Evolutionary conservation across 441 rosid species (phyloP), one percentile per base, ranked within the genome.

Genomic region (Heliophila coronopifolia): DNA sequence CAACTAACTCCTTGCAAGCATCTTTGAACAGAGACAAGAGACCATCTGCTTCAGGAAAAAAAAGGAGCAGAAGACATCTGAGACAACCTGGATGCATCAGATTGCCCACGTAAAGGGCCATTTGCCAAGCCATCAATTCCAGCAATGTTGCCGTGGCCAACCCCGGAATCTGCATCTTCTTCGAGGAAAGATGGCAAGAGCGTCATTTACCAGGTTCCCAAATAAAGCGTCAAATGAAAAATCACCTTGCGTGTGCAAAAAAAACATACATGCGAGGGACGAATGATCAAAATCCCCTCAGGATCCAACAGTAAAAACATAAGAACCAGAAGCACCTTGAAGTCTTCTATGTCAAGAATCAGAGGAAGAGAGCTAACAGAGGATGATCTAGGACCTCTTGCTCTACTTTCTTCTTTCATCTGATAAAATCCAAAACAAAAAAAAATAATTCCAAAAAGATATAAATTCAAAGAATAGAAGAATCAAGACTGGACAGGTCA

Each of bases 161-260:
- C 75, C 11, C 83, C 80, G 8, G 77, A 69, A 65, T 92, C 90
- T 19, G 71, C 67, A 39, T 88, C 97, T 67, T 92, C 99, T 60
- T 80, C 96, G 50, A 74, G 77, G 63, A 83, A 92, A 34, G 92
- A 78, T 31, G 99, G 97, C 19, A 92, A 83, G 23, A 76, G 86
- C n/a, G 46, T 82, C 80, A 28, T 84, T 88, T 19, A 93, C 99
- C 63, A 93, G 62, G 72, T 78, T 84, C 64, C 97, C 99, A 28
- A 89, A 93, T 39, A 86, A 72, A 26, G 93, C 93, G 74, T 93
- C 99, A 46, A 93, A 93, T 1, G 96, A 93, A 72, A 93, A 93
- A 41, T 93, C 93, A 39, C 99, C 99, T 97, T 93, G 65, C n/a
- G n/a, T n/a, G n/a, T n/a, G n/a, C n/a, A n/a, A n/a, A n/a, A n/a